These are phyloP conservation scores for Phytophthora macrochlamydospora DNA, from an alignment of 352 stramenopile genomes.

Conservation along the genomic window DNA sequence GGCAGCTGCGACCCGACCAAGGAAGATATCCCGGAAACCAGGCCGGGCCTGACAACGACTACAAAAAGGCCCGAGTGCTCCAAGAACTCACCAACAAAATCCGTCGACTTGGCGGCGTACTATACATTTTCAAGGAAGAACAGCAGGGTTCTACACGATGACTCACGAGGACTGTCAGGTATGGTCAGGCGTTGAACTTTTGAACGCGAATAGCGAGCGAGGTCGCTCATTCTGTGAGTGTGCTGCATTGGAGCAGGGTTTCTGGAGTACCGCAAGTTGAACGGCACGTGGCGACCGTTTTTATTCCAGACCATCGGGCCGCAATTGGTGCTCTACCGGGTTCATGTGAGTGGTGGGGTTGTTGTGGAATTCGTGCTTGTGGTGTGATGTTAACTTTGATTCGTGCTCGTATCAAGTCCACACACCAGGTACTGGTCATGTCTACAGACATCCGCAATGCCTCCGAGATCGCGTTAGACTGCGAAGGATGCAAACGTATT, in stretches of 20 bases:
- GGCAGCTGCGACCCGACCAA: slow-evolving; percentile 14
- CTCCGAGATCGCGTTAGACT: slow-evolving; percentile 54
- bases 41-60: slow-evolving; percentile 15
- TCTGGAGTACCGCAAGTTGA: slow-evolving; percentile 73
- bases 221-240: not conserved
- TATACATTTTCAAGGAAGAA: slow-evolving; percentile 64
- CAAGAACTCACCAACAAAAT: slow-evolving; percentile 27
- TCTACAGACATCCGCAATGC: slow-evolving; percentile 69
- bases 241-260: slow-evolving; percentile 41
- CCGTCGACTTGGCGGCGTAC: slow-evolving; percentile 61
- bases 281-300: slow-evolving; percentile 76
- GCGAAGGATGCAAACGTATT: slow-evolving; percentile 31
- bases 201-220: not conserved
- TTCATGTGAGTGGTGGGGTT: slow-evolving; percentile 52
- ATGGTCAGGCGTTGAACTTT: not conserved
- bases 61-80: slow-evolving; percentile 10
- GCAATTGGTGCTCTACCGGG: slow-evolving; percentile 71
- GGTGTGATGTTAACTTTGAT: slow-evolving; percentile 1
- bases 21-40: slow-evolving; percentile 12
- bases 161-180: slow-evolving; percentile 36
- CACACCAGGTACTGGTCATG: slow-evolving; percentile 76
- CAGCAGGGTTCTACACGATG: slow-evolving; percentile 52
- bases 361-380: not conserved
- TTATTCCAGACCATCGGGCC: slow-evolving; percentile 78
- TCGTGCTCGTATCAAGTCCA: slow-evolving; percentile 38